Evolutionary conservation across 1,139 yeast genomes (phyloP), one percentile per base, ranked within the genome.

Genomic region (Suhomyces bolitotheri): DNA sequence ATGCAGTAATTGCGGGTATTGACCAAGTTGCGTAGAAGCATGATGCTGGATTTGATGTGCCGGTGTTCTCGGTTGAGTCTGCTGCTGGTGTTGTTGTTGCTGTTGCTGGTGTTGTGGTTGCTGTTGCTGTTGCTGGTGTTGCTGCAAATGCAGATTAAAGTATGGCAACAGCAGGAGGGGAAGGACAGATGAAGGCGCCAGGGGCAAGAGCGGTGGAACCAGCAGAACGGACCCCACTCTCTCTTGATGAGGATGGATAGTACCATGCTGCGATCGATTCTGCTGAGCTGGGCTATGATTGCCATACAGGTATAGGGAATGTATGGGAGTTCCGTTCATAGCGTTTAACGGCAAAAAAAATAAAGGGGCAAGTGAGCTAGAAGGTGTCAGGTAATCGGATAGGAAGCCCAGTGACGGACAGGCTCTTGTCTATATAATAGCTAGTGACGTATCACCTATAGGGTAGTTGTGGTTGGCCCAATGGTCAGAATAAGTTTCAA

Each of bases 261-360:
- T 29, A 7, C 22, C n/a, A 21, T 22, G 32, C 27, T 16, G 34
- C 9, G 34, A 33, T 22, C 32, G 32, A 7, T 23, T 36, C 25
- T 27, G 43, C 27, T 29, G 40, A n/a, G 27, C 38, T 16, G 35
- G 40, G 21, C 31, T 38, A 12, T 34, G 34, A 19, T 20, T 31
- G 19, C 39, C 34, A 32, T 35, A 44, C 41, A 26, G 48, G 30
- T 44, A 44, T 36, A 46, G 40, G 17, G 50, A 40, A 31, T 43
- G 47, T 21, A 44, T 39, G 16, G 48, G 48, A 11, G 45, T 42
- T 25, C 48, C 40, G 34, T 44, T 46, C 50, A 46, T 46, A 25
- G 21, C 34, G 26, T 7, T 6, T 29, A 36, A 16, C 40, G 40
- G 40, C 40, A 36, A 36, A 36, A 36, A 36, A 36, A 23, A 29